phyloP scores from a whole-genome alignment of 1,284 basidiomycete species.

The Austroboletus niveus region DNA sequence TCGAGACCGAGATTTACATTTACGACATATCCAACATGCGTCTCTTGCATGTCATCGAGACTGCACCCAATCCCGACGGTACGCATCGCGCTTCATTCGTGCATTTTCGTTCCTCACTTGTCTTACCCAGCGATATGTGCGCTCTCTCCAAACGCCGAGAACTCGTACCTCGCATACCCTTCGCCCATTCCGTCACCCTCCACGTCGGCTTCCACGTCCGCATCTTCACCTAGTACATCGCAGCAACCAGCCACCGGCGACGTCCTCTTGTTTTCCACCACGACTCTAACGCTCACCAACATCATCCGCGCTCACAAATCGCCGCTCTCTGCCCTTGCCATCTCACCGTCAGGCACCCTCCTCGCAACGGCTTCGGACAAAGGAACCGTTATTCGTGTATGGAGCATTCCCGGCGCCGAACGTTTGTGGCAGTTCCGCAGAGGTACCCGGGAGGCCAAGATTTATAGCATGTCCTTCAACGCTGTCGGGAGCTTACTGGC shows the following conservation, averaged over 20 bases:
- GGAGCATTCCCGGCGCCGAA: slow-evolving; percentile 87
- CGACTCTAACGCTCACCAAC: slow-evolving; percentile 87
- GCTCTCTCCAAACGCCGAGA: slow-evolving; percentile 93
- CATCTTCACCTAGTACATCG: slow-evolving; percentile 39
- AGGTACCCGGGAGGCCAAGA: slow-evolving; percentile 83
- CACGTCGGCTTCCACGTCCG: slow-evolving; percentile 48
- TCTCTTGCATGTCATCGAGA: slow-evolving; percentile 96
- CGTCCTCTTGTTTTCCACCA: slow-evolving; percentile 91
- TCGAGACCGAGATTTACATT: slow-evolving; percentile 96
- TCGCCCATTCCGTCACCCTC: slow-evolving; percentile 87
- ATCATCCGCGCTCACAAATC: slow-evolving; percentile 98
- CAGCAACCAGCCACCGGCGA: slow-evolving; percentile 67
- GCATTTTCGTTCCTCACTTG: not conserved
- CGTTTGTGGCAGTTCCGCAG: slow-evolving; percentile 94
- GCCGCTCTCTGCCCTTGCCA: slow-evolving; percentile 83
- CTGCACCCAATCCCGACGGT: slow-evolving; percentile 94
- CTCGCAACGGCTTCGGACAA: slow-evolving; percentile 95
- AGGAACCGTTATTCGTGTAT: slow-evolving; percentile 96
- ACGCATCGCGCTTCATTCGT: slow-evolving; percentile 14
- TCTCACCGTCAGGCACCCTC: slow-evolving; percentile 87
- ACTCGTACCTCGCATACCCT: slow-evolving; percentile 94
- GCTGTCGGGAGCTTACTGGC: slow-evolving; percentile 80
- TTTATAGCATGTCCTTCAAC: slow-evolving; percentile 94
- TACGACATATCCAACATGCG: slow-evolving; percentile 99
- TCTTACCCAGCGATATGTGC: slow-evolving; percentile 82